Conservation (phyloP, 2,329 filamentous ascomycete species). For the Cladophialophora carrionii region DNA sequence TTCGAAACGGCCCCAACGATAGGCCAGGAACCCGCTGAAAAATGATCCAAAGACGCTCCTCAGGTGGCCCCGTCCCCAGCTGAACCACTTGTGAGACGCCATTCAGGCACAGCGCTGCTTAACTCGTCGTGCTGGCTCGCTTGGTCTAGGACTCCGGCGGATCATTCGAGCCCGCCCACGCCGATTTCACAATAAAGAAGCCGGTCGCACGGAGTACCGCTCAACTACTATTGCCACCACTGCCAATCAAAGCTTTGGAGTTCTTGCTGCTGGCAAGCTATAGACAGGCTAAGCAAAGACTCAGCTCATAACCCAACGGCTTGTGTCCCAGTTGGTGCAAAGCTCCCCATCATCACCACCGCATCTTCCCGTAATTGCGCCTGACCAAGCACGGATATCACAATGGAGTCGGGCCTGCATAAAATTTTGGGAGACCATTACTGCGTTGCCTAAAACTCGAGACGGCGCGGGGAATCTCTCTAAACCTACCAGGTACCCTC, state of each 20-base stretch:
- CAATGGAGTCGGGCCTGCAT: not conserved
- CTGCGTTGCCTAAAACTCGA: not conserved
- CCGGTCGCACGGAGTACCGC: not conserved
- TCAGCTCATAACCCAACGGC: not conserved
- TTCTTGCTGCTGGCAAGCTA: not conserved
- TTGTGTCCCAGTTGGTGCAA: not conserved
- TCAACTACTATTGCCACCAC: not conserved
- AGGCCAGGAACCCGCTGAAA: constrained; percentile 18
- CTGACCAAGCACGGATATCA: constrained; percentile 1
- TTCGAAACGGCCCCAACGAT: constrained; percentile 31
- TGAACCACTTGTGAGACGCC: constrained; percentile 15
- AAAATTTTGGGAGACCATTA: not conserved
- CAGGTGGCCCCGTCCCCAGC: constrained; percentile 6
- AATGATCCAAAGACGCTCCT: constrained; percentile 11
- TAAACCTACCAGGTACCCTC: not conserved
- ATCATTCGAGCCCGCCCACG: not conserved
- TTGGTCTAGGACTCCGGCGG: not conserved
- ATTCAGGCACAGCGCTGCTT: constrained; percentile 17
- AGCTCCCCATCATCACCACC: not conserved
- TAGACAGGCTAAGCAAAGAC: not conserved
- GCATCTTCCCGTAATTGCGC: not conserved
- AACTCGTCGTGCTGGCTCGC: constrained; percentile 5
- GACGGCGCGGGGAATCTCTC: not conserved
- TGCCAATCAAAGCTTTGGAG: not conserved
- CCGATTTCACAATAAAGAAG: constrained; percentile 1